A percentile compares a stretch with the other conserved stretches of the same genome.
phyloP scores from a whole-genome alignment of 2,329 filamentous ascomycete species.

The Neofusicoccum sp. region DNA sequence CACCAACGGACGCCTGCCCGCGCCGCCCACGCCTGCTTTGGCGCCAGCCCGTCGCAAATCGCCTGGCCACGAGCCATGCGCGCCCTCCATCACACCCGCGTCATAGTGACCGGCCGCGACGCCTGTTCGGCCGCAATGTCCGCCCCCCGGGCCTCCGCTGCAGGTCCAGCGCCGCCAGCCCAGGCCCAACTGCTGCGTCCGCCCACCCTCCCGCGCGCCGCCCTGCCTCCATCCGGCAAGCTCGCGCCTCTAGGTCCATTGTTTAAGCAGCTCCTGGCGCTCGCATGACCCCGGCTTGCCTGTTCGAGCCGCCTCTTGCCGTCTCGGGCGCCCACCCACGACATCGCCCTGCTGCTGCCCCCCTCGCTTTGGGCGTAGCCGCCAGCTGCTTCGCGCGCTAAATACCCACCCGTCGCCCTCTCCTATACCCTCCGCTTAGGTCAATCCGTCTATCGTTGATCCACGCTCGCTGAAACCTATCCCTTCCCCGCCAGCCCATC shows the following conservation, averaged over 20 bases:
- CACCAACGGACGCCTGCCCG: too few relatives aligned
- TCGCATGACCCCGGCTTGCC: slow-evolving; percentile 16
- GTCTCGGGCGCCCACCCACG: background rate
- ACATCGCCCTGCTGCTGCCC: background rate
- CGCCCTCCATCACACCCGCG: background rate
- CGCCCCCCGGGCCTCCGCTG: background rate
- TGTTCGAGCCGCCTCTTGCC: background rate
- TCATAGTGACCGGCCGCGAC: background rate
- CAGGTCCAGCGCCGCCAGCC: background rate
- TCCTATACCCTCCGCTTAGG: background rate
- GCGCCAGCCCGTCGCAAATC: too few relatives aligned
- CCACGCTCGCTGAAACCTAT: background rate
- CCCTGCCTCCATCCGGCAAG: slow-evolving; percentile 5
- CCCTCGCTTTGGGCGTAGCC: background rate
- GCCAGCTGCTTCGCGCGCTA: background rate
- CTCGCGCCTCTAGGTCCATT: background rate
- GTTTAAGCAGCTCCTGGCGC: slow-evolving; percentile 1
- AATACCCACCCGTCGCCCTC: background rate
- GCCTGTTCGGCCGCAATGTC: background rate
- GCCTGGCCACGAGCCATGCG: background rate
- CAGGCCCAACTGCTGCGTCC: background rate
- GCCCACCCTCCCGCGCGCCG: background rate
- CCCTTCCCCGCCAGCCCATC: background rate
- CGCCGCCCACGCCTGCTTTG: background rate
- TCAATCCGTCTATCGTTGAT: background rate